Evolutionary conservation across 345 rosid genomes (phyloP), one percentile per base, ranked within the genome.

Genomic region (Aethionema arabicum): DNA sequence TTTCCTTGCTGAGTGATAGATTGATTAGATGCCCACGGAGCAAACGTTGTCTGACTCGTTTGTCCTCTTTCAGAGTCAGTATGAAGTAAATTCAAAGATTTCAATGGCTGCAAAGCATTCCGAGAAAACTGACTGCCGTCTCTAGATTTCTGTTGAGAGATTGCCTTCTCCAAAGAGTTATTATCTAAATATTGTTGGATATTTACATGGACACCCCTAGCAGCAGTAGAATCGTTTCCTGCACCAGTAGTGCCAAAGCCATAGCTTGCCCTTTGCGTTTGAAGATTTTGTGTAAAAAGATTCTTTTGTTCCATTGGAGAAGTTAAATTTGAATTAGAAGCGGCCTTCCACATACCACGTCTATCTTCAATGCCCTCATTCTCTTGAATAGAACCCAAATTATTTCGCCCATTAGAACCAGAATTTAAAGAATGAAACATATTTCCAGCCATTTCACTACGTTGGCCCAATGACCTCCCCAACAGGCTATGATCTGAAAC

Each of bases 161-260:
- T 73, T 63, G 66, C 67, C 11, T 70, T 78, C 67, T 80, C 82
- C 86, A 80, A 75, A 32, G 75, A 65, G 76, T 79, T 81, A 40
- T 48, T 65, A 36, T 65, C 67, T 15, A 69, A 74, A 63, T 56
- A 61, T 31, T 70, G 87, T 51, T 71, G 84, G 46, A 65, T 62
- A 67, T 73, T 74, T 69, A 59, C 82, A 59, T 56, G 79, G 51
- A 37, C 61, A 35, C 52, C 74, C 78, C 67, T 74, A 52, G 49
- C 42, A 52, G 46, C 54, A 47, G 59, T 68, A 58, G 80, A 70
- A 67, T 73, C 75, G 27, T 70, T 71, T 43, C 53, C 56, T 27
- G 59, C 64, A 51, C 74, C 65, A 37, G 75, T 60, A 66, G 46
- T 75, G 65, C 63, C 81, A 37, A 30, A 57, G 55, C 73, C 66